Evolutionary conservation across 768 basidiomycete genomes (phyloP).

Genomic region (Psilocybe sp.): DNA sequence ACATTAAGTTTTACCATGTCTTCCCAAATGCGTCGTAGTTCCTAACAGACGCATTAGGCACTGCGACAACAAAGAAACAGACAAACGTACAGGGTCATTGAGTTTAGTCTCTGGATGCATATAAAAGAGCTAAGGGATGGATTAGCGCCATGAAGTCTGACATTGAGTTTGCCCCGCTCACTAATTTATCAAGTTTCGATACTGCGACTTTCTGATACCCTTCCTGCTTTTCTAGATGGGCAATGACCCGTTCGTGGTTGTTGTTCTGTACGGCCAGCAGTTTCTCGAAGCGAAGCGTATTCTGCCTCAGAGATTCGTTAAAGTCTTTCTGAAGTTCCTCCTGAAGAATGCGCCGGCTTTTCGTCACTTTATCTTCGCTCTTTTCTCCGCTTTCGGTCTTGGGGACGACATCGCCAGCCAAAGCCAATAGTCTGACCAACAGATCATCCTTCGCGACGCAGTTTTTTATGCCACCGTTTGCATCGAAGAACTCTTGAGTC

Average conservation of each 20-base stretch:
- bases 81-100: neutral
- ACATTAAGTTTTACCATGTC: neutral
- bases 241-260: slow-evolving; percentile 7
- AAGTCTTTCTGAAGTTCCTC: slow-evolving; percentile 6
- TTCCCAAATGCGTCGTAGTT: slow-evolving; percentile 7
- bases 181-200: slow-evolving; percentile 6
- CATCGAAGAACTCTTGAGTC: slow-evolving; percentile 25
- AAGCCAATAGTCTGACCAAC: slow-evolving; percentile 22
- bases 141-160: neutral
- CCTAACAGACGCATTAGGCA: neutral
- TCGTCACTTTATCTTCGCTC: slow-evolving; percentile 1
- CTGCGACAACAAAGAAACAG: no score
- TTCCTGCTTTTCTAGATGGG: slow-evolving; percentile 7
- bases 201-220: slow-evolving; percentile 1
- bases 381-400: neutral
- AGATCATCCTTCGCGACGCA: slow-evolving; percentile 27
- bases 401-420: slow-evolving; percentile 15
- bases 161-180: neutral
- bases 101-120: neutral
- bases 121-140: neutral
- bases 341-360: slow-evolving; percentile 2
- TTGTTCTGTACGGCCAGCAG: slow-evolving; percentile 9
- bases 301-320: slow-evolving; percentile 5
- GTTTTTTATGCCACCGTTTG: slow-evolving; percentile 29
- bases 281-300: slow-evolving; percentile 8